These are phyloP conservation scores for Cladosporium sp. DNA, from an alignment of 2,329 filamentous ascomycete genomes.

Conservation along the genomic window DNA sequence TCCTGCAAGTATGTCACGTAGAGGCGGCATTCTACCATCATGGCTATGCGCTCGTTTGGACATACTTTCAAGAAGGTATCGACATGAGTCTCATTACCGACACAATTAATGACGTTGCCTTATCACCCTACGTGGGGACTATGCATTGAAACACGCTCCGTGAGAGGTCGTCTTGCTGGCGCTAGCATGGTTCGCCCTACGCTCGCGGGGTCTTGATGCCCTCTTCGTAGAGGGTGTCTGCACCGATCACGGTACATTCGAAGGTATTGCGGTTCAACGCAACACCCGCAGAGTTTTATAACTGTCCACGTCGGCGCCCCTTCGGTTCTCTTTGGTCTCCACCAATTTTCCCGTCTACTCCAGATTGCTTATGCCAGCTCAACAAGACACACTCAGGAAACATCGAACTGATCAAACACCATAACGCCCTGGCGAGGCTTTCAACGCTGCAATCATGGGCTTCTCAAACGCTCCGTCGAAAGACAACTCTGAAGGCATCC, in stretches of 20 bases:
- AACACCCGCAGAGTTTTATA: neutral
- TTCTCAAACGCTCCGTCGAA: slow-evolving; percentile 11
- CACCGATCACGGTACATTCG: neutral
- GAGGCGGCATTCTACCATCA: too few relatives aligned
- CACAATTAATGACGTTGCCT: neutral
- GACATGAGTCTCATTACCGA: neutral
- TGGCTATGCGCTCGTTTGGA: too few relatives aligned
- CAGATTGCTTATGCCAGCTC: neutral
- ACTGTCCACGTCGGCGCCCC: neutral
- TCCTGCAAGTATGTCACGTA: too few relatives aligned
- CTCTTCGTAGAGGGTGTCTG: too few relatives aligned
- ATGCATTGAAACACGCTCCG: neutral
- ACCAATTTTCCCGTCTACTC: neutral
- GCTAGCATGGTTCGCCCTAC: slow-evolving; percentile 2
- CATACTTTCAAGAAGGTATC: too few relatives aligned
- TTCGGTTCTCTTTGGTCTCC: neutral
- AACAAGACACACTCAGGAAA: neutral
- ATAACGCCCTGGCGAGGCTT: neutral
- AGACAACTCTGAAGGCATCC: slow-evolving; percentile 28
- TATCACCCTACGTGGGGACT: neutral
- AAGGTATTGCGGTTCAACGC: neutral
- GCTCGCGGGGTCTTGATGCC: neutral
- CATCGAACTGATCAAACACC: neutral
- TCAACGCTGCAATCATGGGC: neutral
- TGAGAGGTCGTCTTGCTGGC: neutral